Percentiles rank a stretch among this genome's conserved stretches.
phyloP scores from a whole-genome alignment of 2,329 filamentous ascomycete species.

The Aspergillus cejpii region DNA sequence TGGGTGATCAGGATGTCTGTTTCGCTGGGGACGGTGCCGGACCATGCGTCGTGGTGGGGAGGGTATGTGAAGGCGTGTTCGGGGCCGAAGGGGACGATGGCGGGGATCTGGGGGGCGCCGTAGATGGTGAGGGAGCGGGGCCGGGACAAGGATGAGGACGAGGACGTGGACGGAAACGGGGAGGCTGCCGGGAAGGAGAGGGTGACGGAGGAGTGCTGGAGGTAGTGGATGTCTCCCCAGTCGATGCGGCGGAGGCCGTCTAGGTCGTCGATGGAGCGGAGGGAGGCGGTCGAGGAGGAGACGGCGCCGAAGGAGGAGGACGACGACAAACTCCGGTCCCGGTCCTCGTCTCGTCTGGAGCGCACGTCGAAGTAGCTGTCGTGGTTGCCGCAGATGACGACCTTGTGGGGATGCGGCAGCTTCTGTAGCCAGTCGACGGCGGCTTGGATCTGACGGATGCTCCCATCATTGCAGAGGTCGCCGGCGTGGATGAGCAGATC shows the following conservation, averaged over 20 bases:
- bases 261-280: slow-evolving; percentile 37
- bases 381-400: slow-evolving; percentile 82
- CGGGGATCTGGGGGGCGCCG: slow-evolving; percentile 72
- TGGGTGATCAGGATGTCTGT: slow-evolving; percentile 78
- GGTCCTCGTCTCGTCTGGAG: slow-evolving; percentile 54
- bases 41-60: slow-evolving; percentile 61
- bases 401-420: slow-evolving; percentile 70
- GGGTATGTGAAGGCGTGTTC: slow-evolving; percentile 74
- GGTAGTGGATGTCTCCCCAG: slow-evolving; percentile 64
- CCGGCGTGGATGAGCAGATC: slow-evolving; percentile 87
- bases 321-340: slow-evolving; percentile 24
- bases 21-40: slow-evolving; percentile 60
- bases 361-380: slow-evolving; percentile 74
- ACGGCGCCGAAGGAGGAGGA: slow-evolving; percentile 26
- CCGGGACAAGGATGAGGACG: slow-evolving; percentile 43
- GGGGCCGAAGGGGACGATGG: slow-evolving; percentile 56
- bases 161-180: slow-evolving; percentile 45
- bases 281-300: slow-evolving; percentile 33
- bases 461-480: slow-evolving; percentile 71
- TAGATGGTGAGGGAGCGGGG: slow-evolving; percentile 63
- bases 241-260: slow-evolving; percentile 50
- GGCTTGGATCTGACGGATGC: slow-evolving; percentile 65
- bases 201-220: slow-evolving; percentile 61
- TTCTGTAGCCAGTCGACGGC: slow-evolving; percentile 74
- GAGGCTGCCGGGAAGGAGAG: slow-evolving; percentile 50